Evolutionary conservation across 139 green algal genomes (phyloP), one percentile per base, ranked within the genome.

Genomic region (Bryopsis sp.): DNA sequence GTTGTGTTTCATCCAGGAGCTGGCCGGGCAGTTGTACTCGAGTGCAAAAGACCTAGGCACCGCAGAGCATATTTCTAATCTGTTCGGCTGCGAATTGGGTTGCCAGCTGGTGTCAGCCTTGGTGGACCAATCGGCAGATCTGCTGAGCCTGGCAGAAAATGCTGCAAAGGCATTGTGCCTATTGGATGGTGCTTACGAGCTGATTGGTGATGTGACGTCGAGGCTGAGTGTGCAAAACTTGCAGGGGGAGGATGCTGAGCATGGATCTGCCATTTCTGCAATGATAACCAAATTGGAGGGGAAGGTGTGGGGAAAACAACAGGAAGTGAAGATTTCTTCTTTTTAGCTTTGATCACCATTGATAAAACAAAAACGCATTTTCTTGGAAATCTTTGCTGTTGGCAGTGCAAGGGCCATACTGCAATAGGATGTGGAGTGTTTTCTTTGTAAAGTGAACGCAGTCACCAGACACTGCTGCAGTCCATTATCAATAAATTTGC

Each of bases 261-360:
- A 68, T 24, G 15, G 60, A 33, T 37, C 57, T 28, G 57, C 11
- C 15, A 19, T 11, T 54, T 11, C 43, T 11, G 43, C 11, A 54
- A 54, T 11, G 43, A 19, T 54, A 19, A 54, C 11, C 15, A 54
- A 54, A 54, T 54, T 54, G 43, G 43, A 54, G 43, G 43, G 43
- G 19, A 54, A 54, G 43, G 43, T 54, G n/a, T n/a, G n/a, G n/a
- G n/a, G n/a, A n/a, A n/a, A n/a, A n/a, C n/a, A n/a, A n/a, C n/a
- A n/a, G n/a, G n/a, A n/a, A n/a, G n/a, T n/a, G n/a, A n/a, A 54
- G 43, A 54, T 54, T 54, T 11, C 43, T 54, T 19, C 43, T 54
- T 11, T 54, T 26, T 54, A 26, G 43, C 43, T 11, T 54, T 19
- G 43, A 11, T 54, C 19, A 11, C 15, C 43, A 26, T 54, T 26